Base-by-base conservation (phyloP, 2,329 filamentous ascomycete genomes). In the Penicillium sp. region DNA sequence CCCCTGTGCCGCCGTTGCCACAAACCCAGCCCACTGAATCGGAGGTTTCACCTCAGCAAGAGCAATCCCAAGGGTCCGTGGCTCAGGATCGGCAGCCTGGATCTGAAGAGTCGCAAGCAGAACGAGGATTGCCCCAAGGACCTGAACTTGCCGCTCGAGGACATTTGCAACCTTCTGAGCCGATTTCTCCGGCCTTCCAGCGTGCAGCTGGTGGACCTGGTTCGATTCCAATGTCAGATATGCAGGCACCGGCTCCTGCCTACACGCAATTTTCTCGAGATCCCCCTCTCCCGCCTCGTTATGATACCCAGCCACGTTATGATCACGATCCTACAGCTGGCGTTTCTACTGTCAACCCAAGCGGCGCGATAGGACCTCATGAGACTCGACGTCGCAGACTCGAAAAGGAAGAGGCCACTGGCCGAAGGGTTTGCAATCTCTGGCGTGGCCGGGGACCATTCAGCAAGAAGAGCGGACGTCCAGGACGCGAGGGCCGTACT, bases 371-470 rank as follows among this genome's bases (percentile, higher is more conserved):
- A 45, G 57, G 61, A n/a, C 58, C 75, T 68, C 57, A 69, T 66
- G 51, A 83, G 77, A 64, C 74, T 72, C 38, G 73, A 72, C 61
- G 77, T 75, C 50, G 76, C 73, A 53, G 78, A 74, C 19, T 76
- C 78, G 83, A 87, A 63, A 84, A 83, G 52, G 83, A 87, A 64
- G 84, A 87, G 35, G 74, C 73, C 2, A 59, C 77, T 17, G 81
- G 78, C 1, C 75, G 73, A 43, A 80, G 77, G 54, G 64, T 74
- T 1, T 82, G 82, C 2, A 77, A 80, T 3, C 73, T 80, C 37
- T 87, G 83, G 82, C 78, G 79, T 60, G 83, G 83, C 2, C 76
- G 83, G 42, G 79, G 78, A 9, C 85, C 79, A 53, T 72, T 87
- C 32, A 76, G 81, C 0, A 72, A 76, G 15, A 76, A 71, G n/a